A percentile compares a stretch with the other conserved stretches of the same genome.
phyloP scores from a whole-genome alignment of 768 basidiomycete species.

The Lactifluus pinguis region DNA sequence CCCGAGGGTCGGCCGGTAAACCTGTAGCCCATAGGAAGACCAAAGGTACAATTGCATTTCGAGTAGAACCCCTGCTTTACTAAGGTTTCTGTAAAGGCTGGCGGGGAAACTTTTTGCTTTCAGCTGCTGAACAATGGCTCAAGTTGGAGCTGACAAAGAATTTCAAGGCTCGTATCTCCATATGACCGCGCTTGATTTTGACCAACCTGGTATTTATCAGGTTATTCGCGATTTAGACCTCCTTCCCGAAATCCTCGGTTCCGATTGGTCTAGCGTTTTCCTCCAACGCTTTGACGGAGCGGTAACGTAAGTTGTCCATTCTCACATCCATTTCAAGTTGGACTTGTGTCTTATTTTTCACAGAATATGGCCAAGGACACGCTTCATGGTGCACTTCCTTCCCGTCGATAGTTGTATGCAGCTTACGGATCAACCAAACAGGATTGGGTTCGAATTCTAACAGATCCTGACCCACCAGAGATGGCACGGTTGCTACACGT shows the following conservation, averaged over 20 bases:
- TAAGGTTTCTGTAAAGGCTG: slow-evolving; percentile 46
- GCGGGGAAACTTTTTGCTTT: slow-evolving; percentile 90
- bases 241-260: slow-evolving; percentile 85
- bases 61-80: neutral
- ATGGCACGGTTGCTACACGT: slow-evolving; percentile 80
- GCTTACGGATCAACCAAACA: neutral
- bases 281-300: slow-evolving; percentile 87
- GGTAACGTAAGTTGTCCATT: slow-evolving; percentile 55
- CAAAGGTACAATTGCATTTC: slow-evolving; percentile 45
- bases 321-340: neutral
- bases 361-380: slow-evolving; percentile 81
- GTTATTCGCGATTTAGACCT: slow-evolving; percentile 95
- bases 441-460: slow-evolving; percentile 41
- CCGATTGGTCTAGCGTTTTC: slow-evolving; percentile 96
- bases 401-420: slow-evolving; percentile 3
- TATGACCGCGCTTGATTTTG: slow-evolving; percentile 1
- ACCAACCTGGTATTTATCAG: slow-evolving; percentile 25
- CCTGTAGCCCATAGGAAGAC: slow-evolving; percentile 93
- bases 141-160: slow-evolving; percentile 96
- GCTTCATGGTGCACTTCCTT: slow-evolving; percentile 46
- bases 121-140: slow-evolving; percentile 89
- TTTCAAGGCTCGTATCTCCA: slow-evolving; percentile 51
- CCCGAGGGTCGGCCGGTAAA: slow-evolving; percentile 79
- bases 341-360: neutral
- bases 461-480: slow-evolving; percentile 73